Base-by-base conservation (phyloP, 2,329 filamentous ascomycete genomes). In the Colletotrichum cereale region DNA sequence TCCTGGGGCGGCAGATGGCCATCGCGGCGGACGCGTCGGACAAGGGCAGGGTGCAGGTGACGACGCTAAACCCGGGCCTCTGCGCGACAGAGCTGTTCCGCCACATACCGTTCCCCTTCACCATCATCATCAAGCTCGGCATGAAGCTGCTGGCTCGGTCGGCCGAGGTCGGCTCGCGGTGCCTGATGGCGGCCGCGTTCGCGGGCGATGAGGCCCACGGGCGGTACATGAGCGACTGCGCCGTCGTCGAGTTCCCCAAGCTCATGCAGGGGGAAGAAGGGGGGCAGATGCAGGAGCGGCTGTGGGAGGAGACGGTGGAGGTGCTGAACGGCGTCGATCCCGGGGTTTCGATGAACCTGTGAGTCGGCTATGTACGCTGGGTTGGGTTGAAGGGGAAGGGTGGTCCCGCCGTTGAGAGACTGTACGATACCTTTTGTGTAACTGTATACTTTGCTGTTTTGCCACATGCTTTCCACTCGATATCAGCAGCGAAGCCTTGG, bases 291-390 rank as follows among this genome's bases (percentile, higher is more conserved):
- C 82, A 82, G 68, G 75, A 76, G 56, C 81, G 77, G 68, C 76
- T 85, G 3, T 87, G 81, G 76, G 78, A 75, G 21, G 84, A 88
- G 77, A 73, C 87, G 74, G 57, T 83, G 72, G 80, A 74, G 14
- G 77, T 84, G 26, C 65, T 87, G 38, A 84, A 87, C 61, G 78
- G 62, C 3, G 79, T 86, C 40, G 79, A 85, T 71, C 81, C 83
- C 0, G 82, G 82, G 0, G 75, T 85, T 18, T 76, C 74, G 10
- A 74, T 75, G 36, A 81, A 80, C 21, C 74, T 83, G 14, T 83
- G 42, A 34, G 36, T 12, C 21, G 21, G 8, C 24, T 1, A 4
- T 12, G 31, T 1, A 4, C 16, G 31, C 0, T n/a, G 47, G 3
- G 21, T 8, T 40, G 34, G n/a, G 3, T 40, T n/a, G 12, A 29